Base-by-base conservation (phyloP, 2,329 filamentous ascomycete species). In the Ophiostoma perfectum region DNA sequence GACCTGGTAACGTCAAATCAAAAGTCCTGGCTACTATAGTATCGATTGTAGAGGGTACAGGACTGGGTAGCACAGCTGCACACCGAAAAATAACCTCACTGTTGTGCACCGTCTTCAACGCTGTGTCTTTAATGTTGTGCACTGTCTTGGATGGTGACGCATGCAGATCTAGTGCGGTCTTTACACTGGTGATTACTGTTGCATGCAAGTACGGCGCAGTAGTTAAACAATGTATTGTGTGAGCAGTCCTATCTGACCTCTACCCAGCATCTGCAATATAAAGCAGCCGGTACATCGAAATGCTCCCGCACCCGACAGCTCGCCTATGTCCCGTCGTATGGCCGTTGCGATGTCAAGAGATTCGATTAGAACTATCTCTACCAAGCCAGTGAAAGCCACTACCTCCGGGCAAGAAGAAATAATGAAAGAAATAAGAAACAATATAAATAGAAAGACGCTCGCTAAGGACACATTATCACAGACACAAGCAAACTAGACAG, bases 61-160 rank as follows among this genome's bases (percentile, higher is more conserved):
- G 47, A 18, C 12, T 27, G 27, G 27, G 27, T 27, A 27, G 27
- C 16, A 27, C 27, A 4, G 52, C n/a, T 58, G 52, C 27, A 14
- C 52, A 38, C 52, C 11, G 52, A 58, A 12, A 55, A 58, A 58
- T 58, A 58, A 58, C 52, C 52, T 58, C 52, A 27, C n/a, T 38
- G 52, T 8, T 38, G 18, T 58, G 52, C n/a, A 6, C 52, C 38
- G 27, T 14, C 52, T 38, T 38, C 52, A 58, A 58, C 52, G 47
- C 47, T 52, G 47, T 52, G 47, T 11, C 45, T n/a, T 27, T 27
- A 27, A 52, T 14, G 52, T 8, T 38, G 18, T 58, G 52, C n/a
- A 6, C 52, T 58, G 27, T 14, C 52, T 38, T 38, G 27, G 27
- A 36, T n/a, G 52, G 27, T 38, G 27, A 27, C 27, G 18, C 52